Conservation (phyloP, 1,139 yeast genomes). For the Hansenula anomala region DNA sequence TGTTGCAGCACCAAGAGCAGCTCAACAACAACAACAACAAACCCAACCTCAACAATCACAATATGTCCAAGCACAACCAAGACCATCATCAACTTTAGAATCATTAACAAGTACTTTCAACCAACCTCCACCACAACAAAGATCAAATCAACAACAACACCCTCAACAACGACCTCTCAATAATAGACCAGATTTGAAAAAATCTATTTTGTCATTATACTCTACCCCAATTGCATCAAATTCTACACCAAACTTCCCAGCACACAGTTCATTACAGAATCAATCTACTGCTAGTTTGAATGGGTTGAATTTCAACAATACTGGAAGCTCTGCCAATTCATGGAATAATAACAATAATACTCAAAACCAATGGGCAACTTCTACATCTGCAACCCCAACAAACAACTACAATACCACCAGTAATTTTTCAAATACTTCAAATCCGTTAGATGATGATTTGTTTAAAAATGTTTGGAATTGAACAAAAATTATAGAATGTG, state of each 20-base stretch:
- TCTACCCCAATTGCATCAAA: slow-evolving; percentile 56
- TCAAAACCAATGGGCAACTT: slow-evolving; percentile 10
- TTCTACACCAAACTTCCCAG: slow-evolving; percentile 20
- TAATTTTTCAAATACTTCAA: slow-evolving; percentile 26
- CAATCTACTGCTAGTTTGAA: slow-evolving; percentile 3
- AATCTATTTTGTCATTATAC: slow-evolving; percentile 84
- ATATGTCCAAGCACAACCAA: slow-evolving; percentile 3
- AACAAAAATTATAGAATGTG: not conserved
- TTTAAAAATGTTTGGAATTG: slow-evolving; percentile 62
- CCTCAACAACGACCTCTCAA: slow-evolving; percentile 13
- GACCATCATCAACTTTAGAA: slow-evolving; percentile 11
- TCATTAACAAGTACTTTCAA: slow-evolving; percentile 1
- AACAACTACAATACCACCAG: slow-evolving; percentile 14
- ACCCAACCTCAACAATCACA: not conserved
- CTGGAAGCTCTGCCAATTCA: not conserved
- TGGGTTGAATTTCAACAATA: slow-evolving; percentile 11
- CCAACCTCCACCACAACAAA: slow-evolving; percentile 6
- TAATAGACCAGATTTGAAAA: slow-evolving; percentile 74
- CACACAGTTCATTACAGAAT: slow-evolving; percentile 7
- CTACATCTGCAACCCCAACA: slow-evolving; percentile 11
- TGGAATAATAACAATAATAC: slow-evolving; percentile 6
- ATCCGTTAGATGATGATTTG: slow-evolving; percentile 55
- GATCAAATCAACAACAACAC: slow-evolving; percentile 14
- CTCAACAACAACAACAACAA: no score
- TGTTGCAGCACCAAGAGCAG: slow-evolving; percentile 15